These are phyloP conservation scores for Eleusine coracana DNA, from an alignment of 176 grass and related monocot genomes.

Conservation along the genomic window DNA sequence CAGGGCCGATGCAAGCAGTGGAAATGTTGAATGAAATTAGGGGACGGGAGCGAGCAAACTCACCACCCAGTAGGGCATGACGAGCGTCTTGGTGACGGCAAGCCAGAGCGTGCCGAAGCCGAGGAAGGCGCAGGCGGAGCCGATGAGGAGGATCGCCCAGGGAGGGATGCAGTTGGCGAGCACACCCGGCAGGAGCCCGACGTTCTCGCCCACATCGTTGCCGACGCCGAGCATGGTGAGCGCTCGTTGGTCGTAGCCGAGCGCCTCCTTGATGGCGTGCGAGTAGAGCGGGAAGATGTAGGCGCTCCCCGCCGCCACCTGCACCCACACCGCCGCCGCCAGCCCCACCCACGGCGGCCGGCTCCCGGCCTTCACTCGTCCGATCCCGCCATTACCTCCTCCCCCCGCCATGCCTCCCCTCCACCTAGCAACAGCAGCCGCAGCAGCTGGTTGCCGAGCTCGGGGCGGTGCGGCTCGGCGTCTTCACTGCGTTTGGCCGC, in stretches of 20 bases:
- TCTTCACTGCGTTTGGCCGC: neutral
- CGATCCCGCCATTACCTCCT: constrained; percentile 13
- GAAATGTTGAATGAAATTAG: neutral
- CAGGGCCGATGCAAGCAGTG: neutral
- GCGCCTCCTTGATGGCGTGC: constrained; percentile 58
- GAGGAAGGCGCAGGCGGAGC: constrained; percentile 72
- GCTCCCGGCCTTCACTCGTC: constrained; percentile 68
- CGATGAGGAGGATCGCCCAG: constrained; percentile 76
- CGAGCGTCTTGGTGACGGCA: constrained; percentile 72
- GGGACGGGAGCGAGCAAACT: constrained; percentile 4
- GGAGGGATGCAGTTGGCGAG: constrained; percentile 73
- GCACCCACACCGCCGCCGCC: constrained; percentile 86
- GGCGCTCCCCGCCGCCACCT: constrained; percentile 80
- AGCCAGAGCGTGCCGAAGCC: constrained; percentile 88
- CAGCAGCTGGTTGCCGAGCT: neutral
- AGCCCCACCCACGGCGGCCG: constrained; percentile 93
- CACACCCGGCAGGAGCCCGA: constrained; percentile 70
- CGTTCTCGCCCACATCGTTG: constrained; percentile 93
- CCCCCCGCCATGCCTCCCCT: constrained; percentile 18
- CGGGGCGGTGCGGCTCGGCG: neutral
- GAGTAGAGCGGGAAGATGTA: constrained; percentile 97
- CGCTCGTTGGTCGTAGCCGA: constrained; percentile 68
- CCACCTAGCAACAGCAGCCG: neutral
- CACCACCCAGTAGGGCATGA: constrained; percentile 81
- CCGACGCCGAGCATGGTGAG: constrained; percentile 92